These are phyloP conservation scores for Colletotrichum sp. DNA, from an alignment of 2,329 filamentous ascomycete species.

Conservation along the genomic window DNA sequence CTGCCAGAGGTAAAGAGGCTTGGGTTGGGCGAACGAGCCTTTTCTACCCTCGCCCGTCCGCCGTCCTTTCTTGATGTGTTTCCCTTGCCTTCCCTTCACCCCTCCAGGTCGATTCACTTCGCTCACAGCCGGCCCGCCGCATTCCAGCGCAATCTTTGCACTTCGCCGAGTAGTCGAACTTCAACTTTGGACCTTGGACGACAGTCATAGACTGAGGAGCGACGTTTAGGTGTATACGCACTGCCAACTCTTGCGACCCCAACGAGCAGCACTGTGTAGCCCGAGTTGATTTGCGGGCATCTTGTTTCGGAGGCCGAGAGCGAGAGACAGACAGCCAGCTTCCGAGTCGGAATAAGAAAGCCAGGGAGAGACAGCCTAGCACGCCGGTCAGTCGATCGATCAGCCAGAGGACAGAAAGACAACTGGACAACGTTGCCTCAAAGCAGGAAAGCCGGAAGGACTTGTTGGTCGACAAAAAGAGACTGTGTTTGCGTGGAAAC, in stretches of 20 bases:
- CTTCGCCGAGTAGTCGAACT: conserved; percentile 9
- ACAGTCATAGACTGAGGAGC: conserved; percentile 11
- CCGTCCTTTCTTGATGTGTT: not conserved
- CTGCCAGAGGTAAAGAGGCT: not conserved
- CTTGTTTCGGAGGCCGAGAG: conserved; percentile 17
- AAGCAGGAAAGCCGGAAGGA: not conserved
- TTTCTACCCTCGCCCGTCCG: conserved; percentile 22
- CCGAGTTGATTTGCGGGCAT: conserved; percentile 12
- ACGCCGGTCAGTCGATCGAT: not conserved
- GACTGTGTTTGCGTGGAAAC: not conserved
- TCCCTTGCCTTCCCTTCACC: conserved; percentile 7
- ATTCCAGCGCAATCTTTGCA: conserved; percentile 17
- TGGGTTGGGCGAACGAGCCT: conserved; percentile 18
- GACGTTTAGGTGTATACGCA: not conserved
- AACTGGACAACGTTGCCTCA: not conserved
- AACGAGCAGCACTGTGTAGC: conserved; percentile 5
- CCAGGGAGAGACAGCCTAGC: conserved; percentile 6
- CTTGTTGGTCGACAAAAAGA: not conserved
- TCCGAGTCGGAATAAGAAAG: conserved; percentile 19
- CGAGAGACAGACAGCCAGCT: not conserved
- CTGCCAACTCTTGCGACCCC: not conserved
- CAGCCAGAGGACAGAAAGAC: not conserved
- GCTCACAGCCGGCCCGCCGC: not conserved
- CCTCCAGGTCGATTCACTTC: conserved; percentile 7
- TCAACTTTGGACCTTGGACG: conserved; percentile 13